These are phyloP conservation scores for Prunella vulgaris DNA, from an alignment of 257 asterid species.

Conservation along the genomic window DNA sequence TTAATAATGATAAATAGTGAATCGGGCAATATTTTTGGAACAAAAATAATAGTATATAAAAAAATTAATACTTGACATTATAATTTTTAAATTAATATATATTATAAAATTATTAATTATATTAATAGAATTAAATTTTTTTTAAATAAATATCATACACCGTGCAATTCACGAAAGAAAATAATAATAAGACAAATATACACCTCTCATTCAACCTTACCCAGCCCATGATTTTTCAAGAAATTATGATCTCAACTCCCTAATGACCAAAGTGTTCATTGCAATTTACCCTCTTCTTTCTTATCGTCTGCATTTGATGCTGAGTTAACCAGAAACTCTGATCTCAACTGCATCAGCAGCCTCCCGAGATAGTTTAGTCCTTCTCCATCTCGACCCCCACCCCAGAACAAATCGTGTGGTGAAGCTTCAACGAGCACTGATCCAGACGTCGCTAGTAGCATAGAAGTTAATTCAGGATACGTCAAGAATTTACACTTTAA, in stretches of 20 bases:
- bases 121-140: too few relatives aligned
- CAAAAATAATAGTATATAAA: too few relatives aligned
- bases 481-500: slow-evolving; percentile 73
- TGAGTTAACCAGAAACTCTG: slow-evolving; percentile 56
- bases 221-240: too few relatives aligned
- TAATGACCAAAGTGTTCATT: neutral
- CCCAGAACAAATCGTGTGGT: slow-evolving; percentile 97
- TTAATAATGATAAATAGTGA: too few relatives aligned
- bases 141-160: too few relatives aligned
- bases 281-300: slow-evolving; percentile 16
- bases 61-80: too few relatives aligned
- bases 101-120: too few relatives aligned
- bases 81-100: too few relatives aligned
- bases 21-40: too few relatives aligned
- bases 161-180: too few relatives aligned
- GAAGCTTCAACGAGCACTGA: slow-evolving; percentile 92
- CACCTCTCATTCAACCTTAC: neutral
- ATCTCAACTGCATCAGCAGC: slow-evolving; percentile 81
- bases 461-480: slow-evolving; percentile 52
- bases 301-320: slow-evolving; percentile 18
- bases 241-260: too few relatives aligned
- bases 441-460: slow-evolving; percentile 77
- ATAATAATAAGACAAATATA: neutral
- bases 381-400: slow-evolving; percentile 99
- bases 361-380: slow-evolving; percentile 96